These are phyloP conservation scores for Didymella pomorum DNA, from an alignment of 2,329 filamentous ascomycete species.

Conservation along the genomic window DNA sequence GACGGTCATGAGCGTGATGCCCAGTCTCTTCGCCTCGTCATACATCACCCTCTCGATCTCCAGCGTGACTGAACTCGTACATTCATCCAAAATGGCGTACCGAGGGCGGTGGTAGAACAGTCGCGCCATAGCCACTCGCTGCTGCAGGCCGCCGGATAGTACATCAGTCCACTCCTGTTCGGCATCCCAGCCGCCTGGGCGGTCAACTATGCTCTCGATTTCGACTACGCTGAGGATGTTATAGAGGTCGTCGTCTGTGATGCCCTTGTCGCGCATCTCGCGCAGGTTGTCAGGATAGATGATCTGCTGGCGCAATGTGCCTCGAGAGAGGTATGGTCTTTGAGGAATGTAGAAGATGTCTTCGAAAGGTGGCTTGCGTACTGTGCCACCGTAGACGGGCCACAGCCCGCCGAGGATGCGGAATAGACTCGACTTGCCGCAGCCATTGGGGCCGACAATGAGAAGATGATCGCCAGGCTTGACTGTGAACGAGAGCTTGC, in stretches of 20 bases:
- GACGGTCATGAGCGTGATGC: slow-evolving; percentile 97
- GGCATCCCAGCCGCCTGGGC: slow-evolving; percentile 86
- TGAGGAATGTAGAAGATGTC: slow-evolving; percentile 99
- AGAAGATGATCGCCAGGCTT: slow-evolving; percentile 87
- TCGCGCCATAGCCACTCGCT: slow-evolving; percentile 94
- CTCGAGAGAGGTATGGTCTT: slow-evolving; percentile 88
- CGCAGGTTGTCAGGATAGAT: slow-evolving; percentile 92
- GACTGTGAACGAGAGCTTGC: slow-evolving; percentile 85
- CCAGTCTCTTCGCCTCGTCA: slow-evolving; percentile 88
- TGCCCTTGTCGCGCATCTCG: slow-evolving; percentile 83
- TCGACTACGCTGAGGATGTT: slow-evolving; percentile 80
- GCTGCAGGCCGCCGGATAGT: slow-evolving; percentile 89
- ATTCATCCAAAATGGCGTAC: slow-evolving; percentile 97
- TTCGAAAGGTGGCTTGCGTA: slow-evolving; percentile 88
- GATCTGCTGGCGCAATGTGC: slow-evolving; percentile 93
- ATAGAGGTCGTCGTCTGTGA: slow-evolving; percentile 82
- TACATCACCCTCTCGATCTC: slow-evolving; percentile 98
- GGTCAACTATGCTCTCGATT: slow-evolving; percentile 81
- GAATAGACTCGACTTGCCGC: slow-evolving; percentile 95
- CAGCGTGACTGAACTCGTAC: slow-evolving; percentile 91
- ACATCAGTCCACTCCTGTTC: slow-evolving; percentile 98
- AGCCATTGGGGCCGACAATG: slow-evolving; percentile 95
- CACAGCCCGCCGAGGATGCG: slow-evolving; percentile 94
- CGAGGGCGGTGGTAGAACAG: slow-evolving; percentile 92
- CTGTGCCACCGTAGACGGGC: slow-evolving; percentile 95